Percentiles rank a stretch among this genome's conserved stretches.
These are phyloP conservation scores for Mycena rosella DNA, from an alignment of 768 basidiomycete genomes.

Conservation along the genomic window DNA sequence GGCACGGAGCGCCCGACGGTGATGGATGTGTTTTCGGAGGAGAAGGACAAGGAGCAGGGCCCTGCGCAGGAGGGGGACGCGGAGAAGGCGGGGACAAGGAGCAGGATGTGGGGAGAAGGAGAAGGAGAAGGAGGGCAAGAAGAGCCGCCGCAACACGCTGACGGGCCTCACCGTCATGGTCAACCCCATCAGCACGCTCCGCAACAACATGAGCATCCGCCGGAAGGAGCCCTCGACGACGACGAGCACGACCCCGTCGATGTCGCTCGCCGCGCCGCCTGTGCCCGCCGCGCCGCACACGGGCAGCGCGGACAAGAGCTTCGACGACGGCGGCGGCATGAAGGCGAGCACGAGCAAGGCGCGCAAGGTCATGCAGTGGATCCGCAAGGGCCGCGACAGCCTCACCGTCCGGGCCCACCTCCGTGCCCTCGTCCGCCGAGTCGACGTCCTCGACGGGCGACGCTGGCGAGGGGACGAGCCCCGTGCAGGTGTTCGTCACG, in stretches of 20 bases:
- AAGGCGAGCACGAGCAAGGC: conserved; percentile 89
- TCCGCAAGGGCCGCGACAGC: conserved; percentile 62
- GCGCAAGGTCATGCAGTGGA: conserved; percentile 99
- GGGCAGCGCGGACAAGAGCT: conserved; percentile 32
- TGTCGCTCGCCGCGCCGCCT: conserved; percentile 20
- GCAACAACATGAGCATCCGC: conserved; percentile 56
- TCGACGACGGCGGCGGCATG: conserved; percentile 55
- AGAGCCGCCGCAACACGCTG: conserved; percentile 78
- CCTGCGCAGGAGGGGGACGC: conserved; percentile 9
- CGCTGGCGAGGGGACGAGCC: conserved; percentile 38
- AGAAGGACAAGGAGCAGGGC: conserved; percentile 26
- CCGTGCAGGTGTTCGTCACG: conserved; percentile 57
- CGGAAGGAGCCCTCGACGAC: conserved; percentile 50
- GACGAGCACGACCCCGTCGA: conserved; percentile 19
- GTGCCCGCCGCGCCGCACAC: conserved; percentile 24
- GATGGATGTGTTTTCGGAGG: conserved; percentile 32
- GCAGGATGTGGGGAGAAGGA: conserved; percentile 27
- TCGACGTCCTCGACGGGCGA: conserved; percentile 32
- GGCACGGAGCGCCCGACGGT: conserved; percentile 25
- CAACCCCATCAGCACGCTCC: conserved; percentile 75
- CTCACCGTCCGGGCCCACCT: conserved; percentile 21
- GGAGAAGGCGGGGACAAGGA: conserved; percentile 30
- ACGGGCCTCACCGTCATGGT: conserved; percentile 80
- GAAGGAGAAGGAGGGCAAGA: conserved; percentile 56
- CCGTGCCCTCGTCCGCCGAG: conserved; percentile 21